Conservation (phyloP, 306 rosid species). For the Calophaca sinica region DNA sequence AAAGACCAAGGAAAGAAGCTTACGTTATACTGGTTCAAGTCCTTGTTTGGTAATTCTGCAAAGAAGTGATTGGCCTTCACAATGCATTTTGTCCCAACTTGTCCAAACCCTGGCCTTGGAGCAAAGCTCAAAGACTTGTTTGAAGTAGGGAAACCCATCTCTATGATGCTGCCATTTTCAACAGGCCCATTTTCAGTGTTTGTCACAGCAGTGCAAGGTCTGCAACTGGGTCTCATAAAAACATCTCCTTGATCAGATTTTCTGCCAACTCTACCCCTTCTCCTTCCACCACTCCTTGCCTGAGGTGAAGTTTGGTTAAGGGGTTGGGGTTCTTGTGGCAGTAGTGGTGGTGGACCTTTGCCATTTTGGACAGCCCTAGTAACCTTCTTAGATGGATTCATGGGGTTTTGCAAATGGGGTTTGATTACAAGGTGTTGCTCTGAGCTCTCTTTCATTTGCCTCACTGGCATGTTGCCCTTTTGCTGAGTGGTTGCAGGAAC, state of each 20-base stretch:
- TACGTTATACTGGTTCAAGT: conserved; percentile 98
- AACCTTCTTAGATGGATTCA: conserved; percentile 66
- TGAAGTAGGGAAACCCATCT: conserved; percentile 78
- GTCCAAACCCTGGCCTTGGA: conserved; percentile 91
- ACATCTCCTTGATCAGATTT: conserved; percentile 89
- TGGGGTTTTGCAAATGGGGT: conserved; percentile 76
- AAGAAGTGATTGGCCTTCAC: conserved; percentile 98
- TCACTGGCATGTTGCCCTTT: conserved; percentile 75
- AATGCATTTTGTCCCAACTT: conserved; percentile 88
- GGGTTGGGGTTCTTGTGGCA: conserved; percentile 48
- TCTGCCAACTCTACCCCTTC: conserved; percentile 84
- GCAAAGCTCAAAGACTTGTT: conserved; percentile 86
- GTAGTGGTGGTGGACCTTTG: conserved; percentile 72
- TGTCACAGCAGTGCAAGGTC: conserved; percentile 69
- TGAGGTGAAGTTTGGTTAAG: conserved; percentile 72
- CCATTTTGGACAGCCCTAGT: conserved; percentile 81
- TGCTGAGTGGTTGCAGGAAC: conserved; percentile 36
- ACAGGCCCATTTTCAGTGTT: conserved; percentile 47
- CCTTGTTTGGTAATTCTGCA: conserved; percentile 97
- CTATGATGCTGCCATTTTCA: conserved; percentile 61
- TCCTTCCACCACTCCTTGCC: conserved; percentile 74
- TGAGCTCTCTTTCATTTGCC: conserved; percentile 93
- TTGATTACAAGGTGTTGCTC: conserved; percentile 95
- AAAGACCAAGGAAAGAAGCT: conserved; percentile 47
- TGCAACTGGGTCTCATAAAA: conserved; percentile 80